These are phyloP conservation scores for Lactarius sp. DNA, from an alignment of 768 basidiomycete genomes.

Conservation along the genomic window DNA sequence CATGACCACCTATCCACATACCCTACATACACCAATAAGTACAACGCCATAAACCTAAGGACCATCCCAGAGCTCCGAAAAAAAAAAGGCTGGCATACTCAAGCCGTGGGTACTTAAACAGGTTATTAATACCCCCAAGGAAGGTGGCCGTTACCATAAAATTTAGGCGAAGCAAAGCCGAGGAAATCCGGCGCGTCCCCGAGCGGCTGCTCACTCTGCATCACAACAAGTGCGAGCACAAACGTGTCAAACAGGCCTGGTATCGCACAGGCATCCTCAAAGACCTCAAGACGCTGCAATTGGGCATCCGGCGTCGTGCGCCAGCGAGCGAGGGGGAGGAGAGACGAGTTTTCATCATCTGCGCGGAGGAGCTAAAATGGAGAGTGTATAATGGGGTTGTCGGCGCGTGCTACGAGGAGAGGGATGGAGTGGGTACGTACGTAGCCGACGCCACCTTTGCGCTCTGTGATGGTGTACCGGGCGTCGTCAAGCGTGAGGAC, in stretches of 20 bases:
- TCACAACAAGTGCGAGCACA: conserved; percentile 13
- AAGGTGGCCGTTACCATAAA: neutral
- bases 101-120: neutral
- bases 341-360: neutral
- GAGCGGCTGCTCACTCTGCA: conserved; percentile 14
- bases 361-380: conserved; percentile 2
- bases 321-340: conserved; percentile 19
- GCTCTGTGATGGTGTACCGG: conserved; percentile 15
- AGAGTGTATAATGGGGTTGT: no score
- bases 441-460: conserved; percentile 8
- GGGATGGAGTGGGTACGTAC: neutral
- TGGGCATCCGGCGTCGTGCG: neutral
- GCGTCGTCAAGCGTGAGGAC: conserved; percentile 9
- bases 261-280: conserved; percentile 3
- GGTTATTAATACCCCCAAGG: neutral
- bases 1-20: conserved; percentile 4
- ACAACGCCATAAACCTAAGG: neutral
- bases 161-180: conserved; percentile 9
- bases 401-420: neutral
- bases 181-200: conserved; percentile 9
- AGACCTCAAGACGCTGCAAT: conserved; percentile 13
- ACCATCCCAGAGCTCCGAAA: neutral
- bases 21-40: neutral
- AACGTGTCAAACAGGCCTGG: conserved; percentile 15
- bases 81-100: neutral